These are phyloP conservation scores for Melampsora larici-populina DNA, from an alignment of 1,284 basidiomycete genomes.

Conservation along the genomic window DNA sequence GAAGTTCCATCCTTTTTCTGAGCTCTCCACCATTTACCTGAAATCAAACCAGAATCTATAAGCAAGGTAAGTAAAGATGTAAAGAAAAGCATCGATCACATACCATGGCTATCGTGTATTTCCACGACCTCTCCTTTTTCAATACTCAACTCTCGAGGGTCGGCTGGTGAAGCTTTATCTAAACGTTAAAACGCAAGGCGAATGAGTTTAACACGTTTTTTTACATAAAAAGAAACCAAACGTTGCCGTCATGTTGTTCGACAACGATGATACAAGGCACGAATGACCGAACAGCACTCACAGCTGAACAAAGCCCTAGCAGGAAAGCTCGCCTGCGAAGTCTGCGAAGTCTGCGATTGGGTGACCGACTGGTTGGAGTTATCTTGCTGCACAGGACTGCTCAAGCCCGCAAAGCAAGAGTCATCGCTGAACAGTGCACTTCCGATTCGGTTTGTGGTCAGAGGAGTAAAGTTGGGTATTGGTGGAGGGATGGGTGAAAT, in stretches of 20 bases:
- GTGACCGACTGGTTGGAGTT: background rate
- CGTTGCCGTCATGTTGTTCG: background rate
- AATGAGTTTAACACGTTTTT: slow-evolving; percentile 36
- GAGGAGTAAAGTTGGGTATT: no score
- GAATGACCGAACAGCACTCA: slow-evolving; percentile 57
- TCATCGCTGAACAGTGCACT: no score
- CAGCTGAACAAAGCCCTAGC: slow-evolving; percentile 85
- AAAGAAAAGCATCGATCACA: slow-evolving; percentile 48
- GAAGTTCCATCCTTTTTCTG: slow-evolving; percentile 74
- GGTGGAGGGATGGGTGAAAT: no score
- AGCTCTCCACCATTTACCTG: slow-evolving; percentile 95
- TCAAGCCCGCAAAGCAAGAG: no score
- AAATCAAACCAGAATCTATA: slow-evolving; percentile 4
- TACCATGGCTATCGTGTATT: slow-evolving; percentile 77
- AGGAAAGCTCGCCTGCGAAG: slow-evolving; percentile 61
- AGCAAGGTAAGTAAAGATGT: background rate
- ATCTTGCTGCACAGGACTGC: no score
- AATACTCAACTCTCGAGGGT: slow-evolving; percentile 95
- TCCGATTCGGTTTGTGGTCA: no score
- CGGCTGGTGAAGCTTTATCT: slow-evolving; percentile 87
- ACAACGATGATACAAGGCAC: background rate
- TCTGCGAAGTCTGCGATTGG: slow-evolving; percentile 30
- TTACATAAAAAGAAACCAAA: background rate
- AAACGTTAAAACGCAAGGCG: slow-evolving; percentile 49
- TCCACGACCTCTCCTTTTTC: slow-evolving; percentile 88